Evolutionary conservation across 139 green algal genomes (phyloP).

Genomic region (Deuterostichococcus epilithicus): DNA sequence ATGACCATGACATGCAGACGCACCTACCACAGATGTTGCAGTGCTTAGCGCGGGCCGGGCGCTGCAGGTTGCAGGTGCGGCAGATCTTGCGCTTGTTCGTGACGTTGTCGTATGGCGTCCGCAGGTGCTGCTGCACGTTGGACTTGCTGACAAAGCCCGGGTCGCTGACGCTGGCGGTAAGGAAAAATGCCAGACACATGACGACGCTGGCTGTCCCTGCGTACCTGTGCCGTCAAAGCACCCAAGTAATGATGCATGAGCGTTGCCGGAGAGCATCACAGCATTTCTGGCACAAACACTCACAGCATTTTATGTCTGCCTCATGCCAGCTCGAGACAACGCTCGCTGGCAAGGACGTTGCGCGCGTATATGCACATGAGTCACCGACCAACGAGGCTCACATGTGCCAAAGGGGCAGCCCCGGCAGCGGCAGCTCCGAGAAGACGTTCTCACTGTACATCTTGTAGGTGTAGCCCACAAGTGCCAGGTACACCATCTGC

Average conservation of each 20-base stretch:
- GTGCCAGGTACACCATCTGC: slow-evolving; percentile 36
- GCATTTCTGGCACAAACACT: neutral
- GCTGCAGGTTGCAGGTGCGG: slow-evolving; percentile 48
- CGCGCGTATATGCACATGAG: neutral
- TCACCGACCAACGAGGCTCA: slow-evolving; percentile 12
- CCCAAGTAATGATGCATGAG: neutral
- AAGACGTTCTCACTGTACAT: slow-evolving; percentile 29
- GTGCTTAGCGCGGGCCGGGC: slow-evolving; percentile 73
- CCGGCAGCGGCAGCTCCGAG: slow-evolving; percentile 30
- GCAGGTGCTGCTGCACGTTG: slow-evolving; percentile 25
- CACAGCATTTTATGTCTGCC: neutral
- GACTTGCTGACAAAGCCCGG: slow-evolving; percentile 28
- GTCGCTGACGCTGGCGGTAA: slow-evolving; percentile 24
- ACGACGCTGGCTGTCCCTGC: slow-evolving; percentile 17
- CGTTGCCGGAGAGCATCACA: neutral
- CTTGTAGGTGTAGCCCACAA: slow-evolving; percentile 33
- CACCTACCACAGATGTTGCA: slow-evolving; percentile 53
- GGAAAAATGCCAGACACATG: slow-evolving; percentile 30
- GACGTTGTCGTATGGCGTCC: slow-evolving; percentile 50
- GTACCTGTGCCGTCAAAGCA: slow-evolving; percentile 12
- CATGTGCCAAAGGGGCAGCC: slow-evolving; percentile 28
- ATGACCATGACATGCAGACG: neutral
- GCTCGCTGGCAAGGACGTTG: neutral
- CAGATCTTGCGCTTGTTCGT: slow-evolving; percentile 42
- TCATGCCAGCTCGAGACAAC: neutral